Conservation (phyloP, 163 green algal genomes). For the Prototheca stagnorum region DNA sequence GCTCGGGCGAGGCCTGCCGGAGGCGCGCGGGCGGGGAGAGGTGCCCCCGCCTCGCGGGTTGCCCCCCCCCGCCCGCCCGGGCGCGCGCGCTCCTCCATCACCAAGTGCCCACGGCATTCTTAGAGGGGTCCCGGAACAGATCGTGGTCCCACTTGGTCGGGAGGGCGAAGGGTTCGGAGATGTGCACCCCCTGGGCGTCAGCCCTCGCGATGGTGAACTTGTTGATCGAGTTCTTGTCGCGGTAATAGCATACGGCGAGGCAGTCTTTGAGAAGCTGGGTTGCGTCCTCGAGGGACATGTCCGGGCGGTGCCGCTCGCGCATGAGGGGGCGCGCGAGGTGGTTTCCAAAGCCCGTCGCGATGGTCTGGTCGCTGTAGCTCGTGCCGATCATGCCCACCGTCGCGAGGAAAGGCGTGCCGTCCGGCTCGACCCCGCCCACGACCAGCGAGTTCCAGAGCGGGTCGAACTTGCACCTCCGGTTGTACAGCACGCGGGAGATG, state of each 20-base stretch:
- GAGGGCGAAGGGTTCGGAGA: conserved; percentile 82
- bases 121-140: conserved; percentile 32
- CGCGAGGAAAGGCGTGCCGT: conserved; percentile 61
- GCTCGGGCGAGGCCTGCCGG: too few species aligned
- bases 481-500: conserved; percentile 92
- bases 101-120: conserved; percentile 27
- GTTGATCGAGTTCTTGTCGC: conserved; percentile 94
- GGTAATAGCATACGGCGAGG: conserved; percentile 86
- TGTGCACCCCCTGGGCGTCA: conserved; percentile 38
- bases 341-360: conserved; percentile 86
- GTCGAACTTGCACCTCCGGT: conserved; percentile 73
- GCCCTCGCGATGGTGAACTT: conserved; percentile 89
- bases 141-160: conserved; percentile 80
- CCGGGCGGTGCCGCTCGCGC: conserved; percentile 63
- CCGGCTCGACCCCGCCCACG: conserved; percentile 57
- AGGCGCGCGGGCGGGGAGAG: too few species aligned
- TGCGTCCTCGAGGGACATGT: conserved; percentile 85
- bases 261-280: conserved; percentile 64
- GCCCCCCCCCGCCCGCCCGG: too few species aligned
- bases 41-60: too few species aligned
- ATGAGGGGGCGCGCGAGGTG: conserved; percentile 83
- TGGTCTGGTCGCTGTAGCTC: conserved; percentile 62
- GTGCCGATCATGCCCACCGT: conserved; percentile 85
- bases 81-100: too few species aligned
- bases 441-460: conserved; percentile 95